Percentiles rank a stretch among this genome's conserved stretches.
Evolutionary conservation across 2,329 filamentous ascomycete species (phyloP).

Genomic region (Fusarium scirpi): DNA sequence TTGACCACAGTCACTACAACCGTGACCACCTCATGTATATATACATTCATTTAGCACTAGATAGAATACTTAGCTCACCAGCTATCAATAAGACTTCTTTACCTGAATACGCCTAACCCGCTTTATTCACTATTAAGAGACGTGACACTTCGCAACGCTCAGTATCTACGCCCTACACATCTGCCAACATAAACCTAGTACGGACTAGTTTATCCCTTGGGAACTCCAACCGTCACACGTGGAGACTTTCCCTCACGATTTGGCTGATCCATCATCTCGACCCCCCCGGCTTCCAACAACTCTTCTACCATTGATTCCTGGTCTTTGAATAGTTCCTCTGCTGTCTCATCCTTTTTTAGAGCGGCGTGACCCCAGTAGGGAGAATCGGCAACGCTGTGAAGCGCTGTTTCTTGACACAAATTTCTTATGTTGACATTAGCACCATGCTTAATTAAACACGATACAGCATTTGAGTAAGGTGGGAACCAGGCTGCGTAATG

Average conservation of each 20-base stretch:
- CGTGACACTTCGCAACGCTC: too few relatives aligned
- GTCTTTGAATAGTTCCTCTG: neutral
- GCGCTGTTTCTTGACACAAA: neutral
- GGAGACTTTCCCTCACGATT: neutral
- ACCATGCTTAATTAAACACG: neutral
- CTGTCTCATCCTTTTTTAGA: neutral
- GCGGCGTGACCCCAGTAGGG: accelerated
- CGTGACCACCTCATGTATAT: too few relatives aligned
- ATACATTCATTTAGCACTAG: too few relatives aligned
- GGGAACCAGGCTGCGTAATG: neutral
- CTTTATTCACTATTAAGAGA: too few relatives aligned
- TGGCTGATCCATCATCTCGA: neutral
- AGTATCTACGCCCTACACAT: too few relatives aligned
- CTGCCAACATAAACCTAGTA: too few relatives aligned
- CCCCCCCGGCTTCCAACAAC: neutral
- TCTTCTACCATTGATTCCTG: neutral
- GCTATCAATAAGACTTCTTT: too few relatives aligned
- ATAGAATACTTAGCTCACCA: too few relatives aligned
- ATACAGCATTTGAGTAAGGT: neutral
- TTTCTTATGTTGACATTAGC: neutral
- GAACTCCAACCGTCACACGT: too few relatives aligned
- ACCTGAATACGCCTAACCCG: too few relatives aligned
- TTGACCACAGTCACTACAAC: too few relatives aligned
- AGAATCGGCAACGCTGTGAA: neutral
- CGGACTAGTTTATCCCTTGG: too few relatives aligned